Evolutionary conservation across 129 eudicot genomes (phyloP), one percentile per base, ranked within the genome.

Genomic region (Flaveria sonorensis): DNA sequence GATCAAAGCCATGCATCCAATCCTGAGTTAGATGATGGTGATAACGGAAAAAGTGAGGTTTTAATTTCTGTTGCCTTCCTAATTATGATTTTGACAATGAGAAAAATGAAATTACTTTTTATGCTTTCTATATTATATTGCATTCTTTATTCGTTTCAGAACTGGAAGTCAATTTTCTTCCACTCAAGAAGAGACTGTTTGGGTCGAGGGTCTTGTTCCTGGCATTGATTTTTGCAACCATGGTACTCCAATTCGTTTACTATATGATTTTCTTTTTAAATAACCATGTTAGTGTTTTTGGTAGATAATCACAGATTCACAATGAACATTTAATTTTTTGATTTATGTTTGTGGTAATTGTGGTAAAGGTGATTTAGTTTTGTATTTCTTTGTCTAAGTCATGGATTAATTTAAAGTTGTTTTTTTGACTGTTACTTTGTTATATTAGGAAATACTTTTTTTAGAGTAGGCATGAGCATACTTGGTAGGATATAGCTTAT

Each of bases 161-260:
- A 60, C 65, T 55, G 16, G 80, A 71, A 60, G 63, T 61, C 26
- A 40, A 73, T 43, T 57, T 87, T 67, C 81, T 79, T 68, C 85
- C 5, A 42, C 23, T 68, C 87, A 80, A 76, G 92, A 67, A 73
- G 97, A 87, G 57, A 86, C 88, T 59, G 74, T 89, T 56, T 91
- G 96, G 92, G 96, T 94, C 13, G 98, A 94, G 81, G 98, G 98
- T 72, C 97, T 94, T 72, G 96, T 94, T 50, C 98, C 98, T 19
- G 98, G 96, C 74, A 94, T 94, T 78, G 98, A n/a, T 72, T 94
- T 94, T 75, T 94, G 98, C 90, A 94, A 94, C 86, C 98, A 94
- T 74, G 98, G 98, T 93, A 89, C 68, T 67, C 66, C 47, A 16
- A 12, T 60, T 68, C 69, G 13, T 75, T 32, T 30, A 9, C 56